Evolutionary conservation across 805 yeast species (phyloP).

Genomic region (Wickerhamiella alocasiicola): DNA sequence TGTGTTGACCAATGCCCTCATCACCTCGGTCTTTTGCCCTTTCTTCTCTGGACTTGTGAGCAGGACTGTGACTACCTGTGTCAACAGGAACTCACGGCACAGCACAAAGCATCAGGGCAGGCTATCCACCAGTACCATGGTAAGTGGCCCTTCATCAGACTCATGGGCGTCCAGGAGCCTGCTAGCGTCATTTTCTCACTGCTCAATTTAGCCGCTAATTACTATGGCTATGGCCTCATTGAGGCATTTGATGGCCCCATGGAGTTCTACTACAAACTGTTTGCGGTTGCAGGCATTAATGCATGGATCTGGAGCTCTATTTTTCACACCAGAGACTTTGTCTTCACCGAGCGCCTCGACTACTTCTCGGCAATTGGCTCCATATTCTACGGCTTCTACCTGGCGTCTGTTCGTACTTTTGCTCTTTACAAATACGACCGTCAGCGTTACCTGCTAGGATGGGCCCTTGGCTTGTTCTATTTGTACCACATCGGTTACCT

Average conservation of each 20-base stretch:
- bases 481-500: conserved; percentile 53
- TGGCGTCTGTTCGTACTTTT: conserved; percentile 47
- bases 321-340: conserved; percentile 77
- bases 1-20: conserved; percentile 33
- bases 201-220: conserved; percentile 56
- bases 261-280: conserved; percentile 28
- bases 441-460: conserved; percentile 23
- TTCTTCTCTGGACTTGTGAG: conserved; percentile 61
- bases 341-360: conserved; percentile 72
- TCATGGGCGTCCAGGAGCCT: conserved; percentile 74
- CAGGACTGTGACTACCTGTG: conserved; percentile 89
- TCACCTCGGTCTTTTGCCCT: conserved; percentile 26
- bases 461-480: conserved; percentile 32
- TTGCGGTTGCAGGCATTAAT: conserved; percentile 54
- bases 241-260: conserved; percentile 20
- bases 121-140: conserved; percentile 81
- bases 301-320: conserved; percentile 84
- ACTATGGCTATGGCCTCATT: conserved; percentile 27
- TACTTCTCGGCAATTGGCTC: conserved; percentile 89
- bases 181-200: conserved; percentile 71
- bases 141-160: conserved; percentile 85
- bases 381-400: conserved; percentile 67
- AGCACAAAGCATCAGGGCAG: conserved; percentile 34
- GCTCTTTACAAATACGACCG: conserved; percentile 37
- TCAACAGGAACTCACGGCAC: conserved; percentile 57